Percentiles rank a stretch among this genome's conserved stretches.
Conservation (phyloP, 2,329 filamentous ascomycete species). For the Herpotrichia juniperi region DNA sequence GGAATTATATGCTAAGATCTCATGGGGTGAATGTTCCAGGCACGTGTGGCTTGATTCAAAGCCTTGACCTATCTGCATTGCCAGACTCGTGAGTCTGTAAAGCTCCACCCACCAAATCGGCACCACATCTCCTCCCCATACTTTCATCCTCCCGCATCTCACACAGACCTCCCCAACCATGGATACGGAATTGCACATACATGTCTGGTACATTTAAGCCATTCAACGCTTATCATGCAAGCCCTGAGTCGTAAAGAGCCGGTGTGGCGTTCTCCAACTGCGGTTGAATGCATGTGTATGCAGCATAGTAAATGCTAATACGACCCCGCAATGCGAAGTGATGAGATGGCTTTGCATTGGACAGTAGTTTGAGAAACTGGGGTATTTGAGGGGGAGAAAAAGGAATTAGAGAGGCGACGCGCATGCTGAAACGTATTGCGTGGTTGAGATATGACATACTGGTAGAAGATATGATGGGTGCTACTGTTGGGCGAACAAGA, state of each 20-base stretch:
- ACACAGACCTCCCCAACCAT: not conserved
- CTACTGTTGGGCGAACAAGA: too few species aligned
- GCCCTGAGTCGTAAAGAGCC: conserved; percentile 4
- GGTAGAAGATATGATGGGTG: too few species aligned
- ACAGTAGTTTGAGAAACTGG: not conserved
- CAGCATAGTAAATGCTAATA: not conserved
- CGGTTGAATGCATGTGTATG: not conserved
- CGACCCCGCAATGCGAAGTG: not conserved
- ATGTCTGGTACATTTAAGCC: not conserved
- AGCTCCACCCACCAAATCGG: not conserved
- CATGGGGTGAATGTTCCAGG: too few species aligned
- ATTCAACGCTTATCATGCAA: not conserved
- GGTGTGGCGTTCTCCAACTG: conserved; percentile 1
- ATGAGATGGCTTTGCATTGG: not conserved
- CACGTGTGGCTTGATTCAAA: too few species aligned
- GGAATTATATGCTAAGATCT: too few species aligned
- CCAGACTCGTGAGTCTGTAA: too few species aligned
- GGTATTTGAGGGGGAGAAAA: not conserved
- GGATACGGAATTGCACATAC: not conserved
- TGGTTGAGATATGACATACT: too few species aligned
- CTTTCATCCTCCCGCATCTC: not conserved
- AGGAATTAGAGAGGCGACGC: not conserved
- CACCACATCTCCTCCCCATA: not conserved
- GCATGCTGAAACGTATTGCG: not conserved
- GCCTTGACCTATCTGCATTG: too few species aligned